phyloP scores from a whole-genome alignment of 371 early-diverging fungal genomes.

The Mucor plumbeus region DNA sequence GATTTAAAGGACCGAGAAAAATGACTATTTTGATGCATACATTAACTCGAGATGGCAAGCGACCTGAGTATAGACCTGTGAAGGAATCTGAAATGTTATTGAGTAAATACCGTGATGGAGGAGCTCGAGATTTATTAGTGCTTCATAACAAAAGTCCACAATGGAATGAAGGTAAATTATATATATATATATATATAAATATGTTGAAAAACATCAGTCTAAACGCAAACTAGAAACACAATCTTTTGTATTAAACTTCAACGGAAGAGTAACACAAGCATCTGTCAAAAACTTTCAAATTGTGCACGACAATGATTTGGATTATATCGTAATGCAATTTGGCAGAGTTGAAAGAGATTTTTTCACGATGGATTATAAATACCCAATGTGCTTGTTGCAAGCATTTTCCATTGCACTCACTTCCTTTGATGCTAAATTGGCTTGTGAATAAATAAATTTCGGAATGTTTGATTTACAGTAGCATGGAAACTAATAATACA shows the following conservation, averaged over 20 bases:
- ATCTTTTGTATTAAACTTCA: slow-evolving; percentile 95
- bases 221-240: slow-evolving; percentile 71
- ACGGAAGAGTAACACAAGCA: slow-evolving; percentile 90
- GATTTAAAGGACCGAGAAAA: slow-evolving; percentile 91
- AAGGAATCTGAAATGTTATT: slow-evolving; percentile 73
- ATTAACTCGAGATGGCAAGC: slow-evolving; percentile 68
- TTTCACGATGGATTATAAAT: slow-evolving; percentile 95
- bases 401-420: slow-evolving; percentile 95
- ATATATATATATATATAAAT: background rate
- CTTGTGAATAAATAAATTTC: slow-evolving; percentile 78
- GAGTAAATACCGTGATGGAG: slow-evolving; percentile 62
- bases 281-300: slow-evolving; percentile 99
- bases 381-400: slow-evolving; percentile 92
- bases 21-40: slow-evolving; percentile 87
- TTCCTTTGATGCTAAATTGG: slow-evolving; percentile 90
- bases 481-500: background rate
- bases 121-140: slow-evolving; percentile 67
- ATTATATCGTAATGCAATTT: slow-evolving; percentile 97
- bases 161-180: slow-evolving; percentile 86
- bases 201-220: no score
- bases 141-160: slow-evolving; percentile 92
- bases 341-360: slow-evolving; percentile 81
- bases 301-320: slow-evolving; percentile 89
- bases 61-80: slow-evolving; percentile 63
- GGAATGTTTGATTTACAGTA: slow-evolving; percentile 2